Base-by-base conservation (phyloP, 2,329 filamentous ascomycete species). In the Aspergillus tamarii region DNA sequence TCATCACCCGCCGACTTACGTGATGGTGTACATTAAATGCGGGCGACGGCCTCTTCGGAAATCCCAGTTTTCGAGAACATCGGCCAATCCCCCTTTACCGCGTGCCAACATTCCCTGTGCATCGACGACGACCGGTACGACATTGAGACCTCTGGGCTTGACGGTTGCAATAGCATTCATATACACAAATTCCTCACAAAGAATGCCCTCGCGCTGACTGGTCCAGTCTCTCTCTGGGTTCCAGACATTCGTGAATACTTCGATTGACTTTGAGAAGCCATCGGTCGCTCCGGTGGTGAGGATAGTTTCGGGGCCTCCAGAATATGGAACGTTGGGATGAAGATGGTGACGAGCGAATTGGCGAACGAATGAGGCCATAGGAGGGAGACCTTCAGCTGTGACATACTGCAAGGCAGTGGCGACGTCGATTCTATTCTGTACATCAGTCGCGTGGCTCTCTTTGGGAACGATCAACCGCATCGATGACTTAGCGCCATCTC, bases 1-100 rank as follows among this genome's bases (percentile, higher is more conserved):
- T 9, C 21, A n/a, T 55, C 19, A 23, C n/a, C 10, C 19, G 23
- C 16, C 26, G 14, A 88, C 89, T 85, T 78, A 93, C 88, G 92
- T 94, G 67, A 97, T 91, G 2, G 92, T 96, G 76, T 97, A 97
- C 82, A 97, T 85, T 68, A 97, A 76, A 76, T 94, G 91, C 46
- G 94, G 94, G 63, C 91, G 84, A 73, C 87, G 89, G 1, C 94
- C 94, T 70, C 85, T 89, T 46, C 82, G 82, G 54, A 83, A 82
- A 76, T 97, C 91, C 94, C 94, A 97, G 70, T 91, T 93, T 59
- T 88, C 86, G 34, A 97, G 81, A 1, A 97, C 88, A 70, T 96
- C 90, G 64, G 88, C 84, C 66, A 97, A 80, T 1, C 92, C 90
- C 32, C 91, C 91, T 7, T 87, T 84, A 0, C 93, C 93, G 26